Percentiles rank a stretch among this genome's conserved stretches.
phyloP scores from a whole-genome alignment of 1,284 basidiomycete species.

The Abortiporus biennis region DNA sequence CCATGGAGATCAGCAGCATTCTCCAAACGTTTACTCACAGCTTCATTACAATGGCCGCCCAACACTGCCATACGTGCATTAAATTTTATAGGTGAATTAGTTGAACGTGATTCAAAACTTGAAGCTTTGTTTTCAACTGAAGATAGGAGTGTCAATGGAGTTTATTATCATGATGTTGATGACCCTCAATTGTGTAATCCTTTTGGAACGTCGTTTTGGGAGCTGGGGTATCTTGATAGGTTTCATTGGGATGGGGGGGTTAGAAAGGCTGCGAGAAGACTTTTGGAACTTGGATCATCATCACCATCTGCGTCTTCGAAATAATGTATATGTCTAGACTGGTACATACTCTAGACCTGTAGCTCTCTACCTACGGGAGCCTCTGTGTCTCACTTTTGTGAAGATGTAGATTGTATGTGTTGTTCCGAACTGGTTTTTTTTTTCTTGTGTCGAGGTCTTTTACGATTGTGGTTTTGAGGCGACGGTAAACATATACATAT shows the following conservation, averaged over 20 bases:
- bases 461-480: no score
- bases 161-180: conserved; percentile 77
- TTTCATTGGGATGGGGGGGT: conserved; percentile 61
- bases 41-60: conserved; percentile 78
- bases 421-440: no score
- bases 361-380: no score
- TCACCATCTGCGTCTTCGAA: no score
- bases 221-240: conserved; percentile 51
- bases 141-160: conserved; percentile 76
- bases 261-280: conserved; percentile 30
- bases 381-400: no score
- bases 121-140: conserved; percentile 83
- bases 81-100: conserved; percentile 65
- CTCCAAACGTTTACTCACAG: conserved; percentile 81
- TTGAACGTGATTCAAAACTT: conserved; percentile 75
- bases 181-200: conserved; percentile 81
- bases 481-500: no score
- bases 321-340: no score
- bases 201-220: conserved; percentile 68
- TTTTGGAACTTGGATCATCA: conserved; percentile 8
- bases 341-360: no score
- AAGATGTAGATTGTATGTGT: no score
- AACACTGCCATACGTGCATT: conserved; percentile 60
- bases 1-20: conserved; percentile 87
- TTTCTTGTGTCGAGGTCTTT: no score